Conservation (phyloP, 306 rosid genomes). For the Acacia melanoxylon region DNA sequence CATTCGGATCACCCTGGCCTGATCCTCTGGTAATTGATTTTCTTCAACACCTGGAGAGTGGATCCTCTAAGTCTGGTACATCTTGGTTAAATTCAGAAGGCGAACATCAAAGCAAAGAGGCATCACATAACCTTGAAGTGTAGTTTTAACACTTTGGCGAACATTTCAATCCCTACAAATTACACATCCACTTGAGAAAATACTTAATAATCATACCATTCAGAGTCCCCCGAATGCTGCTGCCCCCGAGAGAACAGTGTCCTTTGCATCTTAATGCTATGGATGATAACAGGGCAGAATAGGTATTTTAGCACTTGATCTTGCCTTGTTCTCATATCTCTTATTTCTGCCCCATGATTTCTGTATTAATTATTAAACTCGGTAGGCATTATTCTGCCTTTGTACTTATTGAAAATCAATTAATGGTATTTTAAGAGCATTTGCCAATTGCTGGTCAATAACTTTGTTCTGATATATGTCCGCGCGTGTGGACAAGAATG, state of each 20-base stretch:
- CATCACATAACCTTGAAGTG: slow-evolving; percentile 35
- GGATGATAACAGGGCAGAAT: neutral
- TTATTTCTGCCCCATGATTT: neutral
- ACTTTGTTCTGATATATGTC: no score
- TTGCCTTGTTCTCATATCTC: neutral
- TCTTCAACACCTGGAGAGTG: slow-evolving; percentile 66
- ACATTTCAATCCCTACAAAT: neutral
- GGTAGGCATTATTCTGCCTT: neutral
- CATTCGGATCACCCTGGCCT: slow-evolving; percentile 88
- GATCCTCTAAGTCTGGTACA: slow-evolving; percentile 27
- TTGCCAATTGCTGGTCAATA: neutral
- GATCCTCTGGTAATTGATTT: slow-evolving; percentile 81
- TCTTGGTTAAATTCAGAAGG: slow-evolving; percentile 20
- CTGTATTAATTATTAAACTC: neutral
- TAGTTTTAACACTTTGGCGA: slow-evolving; percentile 22
- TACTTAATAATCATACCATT: neutral
- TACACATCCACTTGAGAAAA: neutral
- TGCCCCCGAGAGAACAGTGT: neutral
- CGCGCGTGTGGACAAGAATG: neutral
- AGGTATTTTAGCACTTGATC: neutral
- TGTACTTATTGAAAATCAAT: no score
- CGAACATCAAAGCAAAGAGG: slow-evolving; percentile 17
- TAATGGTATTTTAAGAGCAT: neutral
- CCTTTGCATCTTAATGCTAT: neutral
- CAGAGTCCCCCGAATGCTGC: neutral